A percentile compares a stretch with the other conserved stretches of the same genome.
Conservation (phyloP, 176 grass and related monocot species). For the Oryza meridionalis region DNA sequence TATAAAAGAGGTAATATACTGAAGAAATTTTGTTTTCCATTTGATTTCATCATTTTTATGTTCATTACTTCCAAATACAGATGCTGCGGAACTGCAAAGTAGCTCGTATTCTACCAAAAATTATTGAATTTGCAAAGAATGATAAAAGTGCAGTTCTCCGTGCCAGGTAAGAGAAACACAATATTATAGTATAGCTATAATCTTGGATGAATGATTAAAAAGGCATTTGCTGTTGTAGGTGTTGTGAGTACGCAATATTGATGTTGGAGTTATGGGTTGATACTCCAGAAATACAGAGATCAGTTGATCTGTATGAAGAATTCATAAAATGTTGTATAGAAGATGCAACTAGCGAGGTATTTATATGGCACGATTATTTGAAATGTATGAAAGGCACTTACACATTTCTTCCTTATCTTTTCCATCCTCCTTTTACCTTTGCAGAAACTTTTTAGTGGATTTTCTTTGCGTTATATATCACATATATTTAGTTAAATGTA, state of each 20-base stretch:
- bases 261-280: slow-evolving; percentile 88
- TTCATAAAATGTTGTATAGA: slow-evolving; percentile 86
- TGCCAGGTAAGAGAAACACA: slow-evolving; percentile 52
- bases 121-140: slow-evolving; percentile 83
- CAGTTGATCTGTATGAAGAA: slow-evolving; percentile 77
- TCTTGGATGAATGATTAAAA: slow-evolving; percentile 17
- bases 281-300: slow-evolving; percentile 88
- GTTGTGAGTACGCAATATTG: slow-evolving; percentile 87
- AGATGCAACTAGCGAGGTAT: slow-evolving; percentile 90
- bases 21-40: slow-evolving; percentile 21
- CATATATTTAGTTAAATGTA: slow-evolving; percentile 22
- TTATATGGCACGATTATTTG: slow-evolving; percentile 13
- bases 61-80: slow-evolving; percentile 39
- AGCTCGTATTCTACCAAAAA: slow-evolving; percentile 76
- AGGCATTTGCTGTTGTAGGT: slow-evolving; percentile 50
- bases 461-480: not conserved
- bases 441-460: not conserved
- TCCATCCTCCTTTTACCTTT: not conserved
- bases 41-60: slow-evolving; percentile 34
- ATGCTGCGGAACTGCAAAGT: slow-evolving; percentile 93
- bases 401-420: not conserved
- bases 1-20: slow-evolving; percentile 79
- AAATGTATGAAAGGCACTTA: not conserved
- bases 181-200: not conserved
- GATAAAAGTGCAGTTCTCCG: slow-evolving; percentile 81